A percentile compares a stretch with the other conserved stretches of the same genome.
Conservation (phyloP, 257 asterid genomes). For the Solanum peruvianum region DNA sequence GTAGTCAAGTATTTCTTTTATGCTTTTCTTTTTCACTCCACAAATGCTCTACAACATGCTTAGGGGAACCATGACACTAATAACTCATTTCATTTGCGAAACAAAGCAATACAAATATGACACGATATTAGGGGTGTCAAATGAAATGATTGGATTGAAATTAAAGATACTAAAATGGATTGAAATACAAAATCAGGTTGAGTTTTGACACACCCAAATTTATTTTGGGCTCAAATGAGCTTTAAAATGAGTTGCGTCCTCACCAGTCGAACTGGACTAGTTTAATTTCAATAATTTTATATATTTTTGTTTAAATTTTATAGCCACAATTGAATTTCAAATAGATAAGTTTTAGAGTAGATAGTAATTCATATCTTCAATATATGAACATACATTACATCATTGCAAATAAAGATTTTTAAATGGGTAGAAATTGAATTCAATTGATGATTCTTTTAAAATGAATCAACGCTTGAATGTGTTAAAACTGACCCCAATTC, state of each 20-base stretch:
- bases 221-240: not conserved
- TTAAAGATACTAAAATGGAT: too few relatives aligned
- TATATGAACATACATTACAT: not conserved
- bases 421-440: too few relatives aligned
- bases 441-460: not conserved
- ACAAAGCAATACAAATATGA: not conserved
- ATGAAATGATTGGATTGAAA: not conserved
- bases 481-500: not conserved
- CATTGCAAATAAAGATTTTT: not conserved
- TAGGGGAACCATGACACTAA: not conserved
- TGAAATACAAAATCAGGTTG: not conserved
- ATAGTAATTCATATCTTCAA: not conserved
- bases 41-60: not conserved
- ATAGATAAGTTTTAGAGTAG: not conserved
- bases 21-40: not conserved
- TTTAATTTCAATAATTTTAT: not conserved
- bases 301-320: too few relatives aligned
- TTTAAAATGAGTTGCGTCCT: not conserved
- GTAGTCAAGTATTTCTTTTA: not conserved
- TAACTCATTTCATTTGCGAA: not conserved
- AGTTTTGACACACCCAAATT: not conserved
- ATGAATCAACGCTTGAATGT: not conserved
- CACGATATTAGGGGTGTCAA: not conserved
- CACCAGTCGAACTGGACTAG: not conserved
- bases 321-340: not conserved